Evolutionary conservation across 371 early-diverging fungal genomes (phyloP).

Genomic region (Rhizopus delemar): DNA sequence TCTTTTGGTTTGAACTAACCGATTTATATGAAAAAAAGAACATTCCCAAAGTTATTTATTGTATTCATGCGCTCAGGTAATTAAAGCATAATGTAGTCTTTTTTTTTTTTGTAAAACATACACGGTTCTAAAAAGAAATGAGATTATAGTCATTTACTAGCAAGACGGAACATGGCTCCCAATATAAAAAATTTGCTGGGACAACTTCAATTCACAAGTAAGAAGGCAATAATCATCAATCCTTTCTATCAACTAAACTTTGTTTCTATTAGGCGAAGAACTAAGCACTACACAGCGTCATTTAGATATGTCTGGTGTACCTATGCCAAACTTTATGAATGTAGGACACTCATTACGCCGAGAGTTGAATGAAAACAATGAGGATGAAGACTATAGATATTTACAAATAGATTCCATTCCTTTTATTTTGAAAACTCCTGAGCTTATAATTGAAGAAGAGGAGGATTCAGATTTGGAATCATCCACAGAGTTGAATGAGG

Average conservation of each 20-base stretch:
- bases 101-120: background rate
- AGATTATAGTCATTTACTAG: constrained; percentile 78
- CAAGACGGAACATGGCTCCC: constrained; percentile 82
- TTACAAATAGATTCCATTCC: background rate
- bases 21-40: constrained; percentile 99
- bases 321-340: constrained; percentile 84
- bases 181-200: constrained; percentile 92
- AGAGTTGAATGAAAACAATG: constrained; percentile 53
- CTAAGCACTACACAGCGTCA: constrained; percentile 81
- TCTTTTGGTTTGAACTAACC: constrained; percentile 97
- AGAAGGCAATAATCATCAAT: background rate
- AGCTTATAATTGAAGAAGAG: constrained; percentile 50
- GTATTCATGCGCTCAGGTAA: constrained; percentile 97
- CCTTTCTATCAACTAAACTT: background rate
- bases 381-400: constrained; percentile 20
- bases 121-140: background rate
- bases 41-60: constrained; percentile 99
- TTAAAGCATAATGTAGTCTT: background rate
- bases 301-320: constrained; percentile 76
- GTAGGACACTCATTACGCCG: constrained; percentile 69
- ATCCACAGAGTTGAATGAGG: background rate
- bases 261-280: constrained; percentile 65
- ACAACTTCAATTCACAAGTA: constrained; percentile 87
- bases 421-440: constrained; percentile 28
- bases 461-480: constrained; percentile 4